Evolutionary conservation across 2,329 filamentous ascomycete genomes (phyloP).

Genomic region (Neurospora sp.): DNA sequence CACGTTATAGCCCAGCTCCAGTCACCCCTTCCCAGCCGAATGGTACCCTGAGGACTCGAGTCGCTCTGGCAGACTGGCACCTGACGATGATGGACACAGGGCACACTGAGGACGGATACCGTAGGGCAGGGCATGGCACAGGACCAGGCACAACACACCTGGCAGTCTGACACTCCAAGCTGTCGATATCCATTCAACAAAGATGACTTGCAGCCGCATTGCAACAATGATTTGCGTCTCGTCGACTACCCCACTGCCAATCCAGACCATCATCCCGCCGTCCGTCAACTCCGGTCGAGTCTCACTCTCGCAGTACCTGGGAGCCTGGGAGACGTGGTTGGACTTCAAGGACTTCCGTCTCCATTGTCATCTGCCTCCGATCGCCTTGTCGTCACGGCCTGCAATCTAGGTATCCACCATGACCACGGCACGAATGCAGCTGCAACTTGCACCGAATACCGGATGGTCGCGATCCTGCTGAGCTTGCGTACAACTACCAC

Average conservation of each 20-base stretch:
- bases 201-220: neutral
- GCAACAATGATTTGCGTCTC: neutral
- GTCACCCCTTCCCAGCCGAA: neutral
- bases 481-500: neutral
- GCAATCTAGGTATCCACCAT: neutral
- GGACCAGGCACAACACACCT: neutral
- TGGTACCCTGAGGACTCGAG: neutral
- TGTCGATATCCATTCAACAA: neutral
- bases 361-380: neutral
- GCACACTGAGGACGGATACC: neutral
- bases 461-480: neutral
- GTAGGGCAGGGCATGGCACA: neutral
- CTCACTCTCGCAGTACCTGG: neutral
- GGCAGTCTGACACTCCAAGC: neutral
- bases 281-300: neutral
- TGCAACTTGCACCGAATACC: neutral
- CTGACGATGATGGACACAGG: neutral
- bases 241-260: neutral
- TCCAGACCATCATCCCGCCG: neutral
- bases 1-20: neutral
- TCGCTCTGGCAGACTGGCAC: neutral
- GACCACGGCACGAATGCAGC: neutral
- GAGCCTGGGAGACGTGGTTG: neutral
- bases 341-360: neutral
- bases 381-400: neutral